Percentiles rank a stretch among this genome's conserved stretches.
These are phyloP conservation scores for Coffea eugenioides DNA, from an alignment of 257 asterid genomes.

Conservation along the genomic window DNA sequence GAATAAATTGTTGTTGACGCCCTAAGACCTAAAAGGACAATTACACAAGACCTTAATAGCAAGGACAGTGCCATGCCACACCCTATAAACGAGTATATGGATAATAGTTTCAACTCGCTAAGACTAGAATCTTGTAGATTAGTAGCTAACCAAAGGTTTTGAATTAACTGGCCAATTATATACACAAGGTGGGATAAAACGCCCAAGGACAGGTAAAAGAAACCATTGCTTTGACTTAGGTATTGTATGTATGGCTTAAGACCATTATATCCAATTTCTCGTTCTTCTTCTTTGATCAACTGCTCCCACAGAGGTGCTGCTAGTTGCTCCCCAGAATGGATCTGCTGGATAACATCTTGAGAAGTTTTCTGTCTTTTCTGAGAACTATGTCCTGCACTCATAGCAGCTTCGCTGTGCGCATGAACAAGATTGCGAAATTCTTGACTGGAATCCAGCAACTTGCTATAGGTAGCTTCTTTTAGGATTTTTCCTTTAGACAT, in stretches of 20 bases:
- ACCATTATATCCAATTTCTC: conserved; percentile 41
- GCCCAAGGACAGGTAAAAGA: conserved; percentile 32
- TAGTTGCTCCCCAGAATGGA: conserved; percentile 35
- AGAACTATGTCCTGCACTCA: conserved; percentile 28
- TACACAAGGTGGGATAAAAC: conserved; percentile 34
- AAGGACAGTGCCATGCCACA: conserved; percentile 33
- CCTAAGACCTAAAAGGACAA: conserved; percentile 40
- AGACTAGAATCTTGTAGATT: conserved; percentile 32
- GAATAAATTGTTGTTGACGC: conserved; percentile 38
- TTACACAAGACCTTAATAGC: conserved; percentile 34
- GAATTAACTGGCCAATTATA: conserved; percentile 41
- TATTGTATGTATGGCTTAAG: conserved; percentile 46
- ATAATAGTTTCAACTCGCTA: conserved; percentile 27
- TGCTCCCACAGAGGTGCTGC: conserved; percentile 30
- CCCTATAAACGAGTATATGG: conserved; percentile 36
- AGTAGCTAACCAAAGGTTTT: conserved; percentile 48
- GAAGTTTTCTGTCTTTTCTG: conserved; percentile 23
- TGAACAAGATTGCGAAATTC: conserved; percentile 65
- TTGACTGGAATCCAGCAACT: conserved; percentile 58
- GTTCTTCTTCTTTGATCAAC: conserved; percentile 48
- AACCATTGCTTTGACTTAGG: conserved; percentile 39
- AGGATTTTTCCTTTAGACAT: conserved; percentile 71
- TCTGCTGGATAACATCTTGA: conserved; percentile 38
- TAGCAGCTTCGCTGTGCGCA: conserved; percentile 66
- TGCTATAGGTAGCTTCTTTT: conserved; percentile 55